Evolutionary conservation across 129 eudicot genomes (phyloP).

Genomic region (Flaveria sonorensis): DNA sequence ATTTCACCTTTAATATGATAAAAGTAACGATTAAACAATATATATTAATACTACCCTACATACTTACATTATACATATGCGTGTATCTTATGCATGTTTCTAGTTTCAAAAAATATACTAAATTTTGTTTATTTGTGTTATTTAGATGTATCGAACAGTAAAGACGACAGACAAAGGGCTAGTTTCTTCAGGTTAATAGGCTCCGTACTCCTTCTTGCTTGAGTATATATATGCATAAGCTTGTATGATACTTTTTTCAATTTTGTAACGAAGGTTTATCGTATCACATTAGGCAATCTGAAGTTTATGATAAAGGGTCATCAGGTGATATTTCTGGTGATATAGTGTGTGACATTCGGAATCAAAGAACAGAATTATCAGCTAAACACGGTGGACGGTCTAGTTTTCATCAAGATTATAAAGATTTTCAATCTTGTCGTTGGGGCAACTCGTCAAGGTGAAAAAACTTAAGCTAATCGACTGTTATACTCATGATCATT

Average conservation of each 20-base stretch:
- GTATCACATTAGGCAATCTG: constrained; percentile 56
- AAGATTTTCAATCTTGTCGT: constrained; percentile 46
- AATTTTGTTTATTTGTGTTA: constrained; percentile 21
- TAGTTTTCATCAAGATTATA: constrained; percentile 48
- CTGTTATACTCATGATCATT: too few relatives aligned
- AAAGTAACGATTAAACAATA: neutral
- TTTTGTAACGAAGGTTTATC: neutral
- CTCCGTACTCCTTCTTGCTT: neutral
- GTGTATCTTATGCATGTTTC: neutral
- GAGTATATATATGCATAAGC: neutral
- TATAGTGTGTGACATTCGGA: constrained; percentile 53
- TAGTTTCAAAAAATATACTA: neutral
- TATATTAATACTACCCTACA: neutral
- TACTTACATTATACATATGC: neutral
- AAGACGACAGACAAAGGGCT: constrained; percentile 91
- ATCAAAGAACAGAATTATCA: constrained; percentile 42
- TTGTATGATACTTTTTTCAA: neutral
- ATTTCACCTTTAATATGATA: constrained; percentile 7
- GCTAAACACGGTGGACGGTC: constrained; percentile 41
- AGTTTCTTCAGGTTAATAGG: constrained; percentile 67
- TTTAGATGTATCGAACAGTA: constrained; percentile 92
- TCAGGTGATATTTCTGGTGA: constrained; percentile 83
- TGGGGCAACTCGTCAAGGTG: constrained; percentile 97
- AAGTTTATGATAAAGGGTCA: constrained; percentile 65
- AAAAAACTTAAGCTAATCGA: constrained; percentile 18